Base-by-base conservation (phyloP, 2,329 filamentous ascomycete species). In the Diaporthe batatas region DNA sequence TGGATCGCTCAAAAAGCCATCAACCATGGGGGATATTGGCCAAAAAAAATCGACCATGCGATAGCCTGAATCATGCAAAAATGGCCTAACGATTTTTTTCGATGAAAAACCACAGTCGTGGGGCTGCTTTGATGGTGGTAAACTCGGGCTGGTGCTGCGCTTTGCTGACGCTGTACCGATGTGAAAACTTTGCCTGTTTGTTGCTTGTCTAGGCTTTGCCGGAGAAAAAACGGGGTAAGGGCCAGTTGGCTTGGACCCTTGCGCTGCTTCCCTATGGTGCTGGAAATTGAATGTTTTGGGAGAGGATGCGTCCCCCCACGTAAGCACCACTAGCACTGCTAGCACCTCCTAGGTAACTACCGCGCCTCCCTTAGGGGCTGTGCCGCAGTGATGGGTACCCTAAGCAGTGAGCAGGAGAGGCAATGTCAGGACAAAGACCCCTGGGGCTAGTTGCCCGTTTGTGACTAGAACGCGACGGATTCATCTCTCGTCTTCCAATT, bases 41-140 rank as follows among this genome's bases (percentile, higher is more conserved):
- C 86, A 79, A 86, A 86, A 91, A 91, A 92, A 90, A 84, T 86
- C 86, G 86, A 87, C 90, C 84, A 88, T 83, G 82, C 84, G 86
- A 90, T 91, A 90, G 87, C 88, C 83, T 81, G 82, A 81, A 80
- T 85, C 85, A 87, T 90, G 85, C 82, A 83, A 86, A 83, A 85
- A 83, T 80, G 79, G 79, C 81, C 83, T 82, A 81, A 81, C 80
- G 83, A 86, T 82, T 87, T 86, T 87, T 86, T 80, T 79, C 80
- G 90, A 90, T 91, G 83, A 81, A 85, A 85, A 84, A 83, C 74
- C 80, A 81, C 80, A 77, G 83, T 83, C 82, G 83, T 84, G 83
- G 85, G 84, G 81, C 82, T 82, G 81, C 82, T 89, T 87, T 83
- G 89, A 90, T 89, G 87, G 80, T 76, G 79, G 79, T 86, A 85